Evolutionary conservation across 1,139 yeast genomes (phyloP).

Genomic region (Yamadazyma buinensis): DNA sequence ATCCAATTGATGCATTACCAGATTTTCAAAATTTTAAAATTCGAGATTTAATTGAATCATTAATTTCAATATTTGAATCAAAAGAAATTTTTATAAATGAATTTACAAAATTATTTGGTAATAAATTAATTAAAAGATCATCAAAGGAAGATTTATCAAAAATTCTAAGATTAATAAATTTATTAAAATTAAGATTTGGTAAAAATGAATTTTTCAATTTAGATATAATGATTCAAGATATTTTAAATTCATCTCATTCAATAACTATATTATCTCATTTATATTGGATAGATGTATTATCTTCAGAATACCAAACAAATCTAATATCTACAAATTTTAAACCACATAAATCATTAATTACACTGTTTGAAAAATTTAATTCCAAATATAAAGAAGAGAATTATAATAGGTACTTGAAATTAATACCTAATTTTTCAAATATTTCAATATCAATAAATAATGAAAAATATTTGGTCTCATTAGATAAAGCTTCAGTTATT

Average conservation of each 20-base stretch:
- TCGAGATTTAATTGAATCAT: slow-evolving; percentile 66
- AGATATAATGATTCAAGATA: slow-evolving; percentile 84
- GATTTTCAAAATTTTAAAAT: slow-evolving; percentile 69
- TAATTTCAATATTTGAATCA: slow-evolving; percentile 74
- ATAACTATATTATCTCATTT: slow-evolving; percentile 38
- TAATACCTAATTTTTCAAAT: slow-evolving; percentile 59
- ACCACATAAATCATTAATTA: slow-evolving; percentile 42
- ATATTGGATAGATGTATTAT: slow-evolving; percentile 50
- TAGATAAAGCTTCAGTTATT: slow-evolving; percentile 69
- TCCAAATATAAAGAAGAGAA: slow-evolving; percentile 39
- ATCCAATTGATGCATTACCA: slow-evolving; percentile 89
- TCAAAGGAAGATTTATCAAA: slow-evolving; percentile 40
- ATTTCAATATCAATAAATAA: slow-evolving; percentile 56
- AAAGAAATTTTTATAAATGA: slow-evolving; percentile 73
- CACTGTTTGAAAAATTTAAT: slow-evolving; percentile 41
- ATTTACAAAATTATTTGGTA: slow-evolving; percentile 63
- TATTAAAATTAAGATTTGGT: slow-evolving; percentile 65
- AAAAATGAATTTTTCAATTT: slow-evolving; percentile 60
- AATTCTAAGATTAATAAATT: slow-evolving; percentile 40
- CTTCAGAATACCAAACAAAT: slow-evolving; percentile 1
- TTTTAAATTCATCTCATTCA: slow-evolving; percentile 42
- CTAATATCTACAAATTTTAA: slow-evolving; percentile 27
- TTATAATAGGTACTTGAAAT: slow-evolving; percentile 55
- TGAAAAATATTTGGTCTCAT: slow-evolving; percentile 48
- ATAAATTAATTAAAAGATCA: slow-evolving; percentile 43